These are phyloP conservation scores for Lophiostoma macrostomum DNA, from an alignment of 495 filamentous ascomycete genomes.

Conservation along the genomic window DNA sequence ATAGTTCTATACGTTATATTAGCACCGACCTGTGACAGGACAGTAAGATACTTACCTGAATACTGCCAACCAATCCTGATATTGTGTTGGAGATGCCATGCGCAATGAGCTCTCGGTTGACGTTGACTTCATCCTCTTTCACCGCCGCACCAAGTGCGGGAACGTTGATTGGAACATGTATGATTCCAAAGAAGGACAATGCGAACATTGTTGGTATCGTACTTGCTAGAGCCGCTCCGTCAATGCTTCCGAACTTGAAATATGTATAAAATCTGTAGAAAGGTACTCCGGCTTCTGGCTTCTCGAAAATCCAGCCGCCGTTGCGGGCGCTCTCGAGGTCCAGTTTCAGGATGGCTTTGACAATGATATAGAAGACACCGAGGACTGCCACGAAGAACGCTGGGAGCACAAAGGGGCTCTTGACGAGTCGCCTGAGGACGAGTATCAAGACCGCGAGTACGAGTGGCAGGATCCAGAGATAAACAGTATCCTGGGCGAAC, in stretches of 20 bases:
- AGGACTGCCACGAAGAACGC: constrained; percentile 82
- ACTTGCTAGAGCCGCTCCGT: constrained; percentile 75
- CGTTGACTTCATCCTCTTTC: constrained; percentile 84
- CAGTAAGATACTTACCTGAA: constrained; percentile 56
- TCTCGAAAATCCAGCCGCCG: constrained; percentile 85
- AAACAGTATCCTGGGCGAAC: constrained; percentile 64
- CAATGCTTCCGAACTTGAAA: constrained; percentile 72
- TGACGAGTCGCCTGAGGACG: constrained; percentile 66
- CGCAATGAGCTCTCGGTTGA: constrained; percentile 87
- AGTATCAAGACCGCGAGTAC: constrained; percentile 73
- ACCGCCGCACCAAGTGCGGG: constrained; percentile 85
- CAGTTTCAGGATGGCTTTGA: constrained; percentile 61
- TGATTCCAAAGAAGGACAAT: constrained; percentile 91
- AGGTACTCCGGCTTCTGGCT: constrained; percentile 75
- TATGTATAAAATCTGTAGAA: constrained; percentile 97
- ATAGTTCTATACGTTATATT: constrained; percentile 64
- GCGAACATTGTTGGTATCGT: constrained; percentile 95
- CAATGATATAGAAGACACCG: constrained; percentile 75
- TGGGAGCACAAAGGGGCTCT: constrained; percentile 78
- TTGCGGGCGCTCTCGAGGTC: constrained; percentile 60
- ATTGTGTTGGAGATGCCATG: constrained; percentile 91
- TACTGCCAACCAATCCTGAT: constrained; percentile 80
- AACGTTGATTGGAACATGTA: constrained; percentile 97
- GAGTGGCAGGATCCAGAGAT: constrained; percentile 81
- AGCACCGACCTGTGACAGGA: neutral